phyloP scores from a whole-genome alignment of 768 basidiomycete species.

The Coprinellus aureogranulatus region DNA sequence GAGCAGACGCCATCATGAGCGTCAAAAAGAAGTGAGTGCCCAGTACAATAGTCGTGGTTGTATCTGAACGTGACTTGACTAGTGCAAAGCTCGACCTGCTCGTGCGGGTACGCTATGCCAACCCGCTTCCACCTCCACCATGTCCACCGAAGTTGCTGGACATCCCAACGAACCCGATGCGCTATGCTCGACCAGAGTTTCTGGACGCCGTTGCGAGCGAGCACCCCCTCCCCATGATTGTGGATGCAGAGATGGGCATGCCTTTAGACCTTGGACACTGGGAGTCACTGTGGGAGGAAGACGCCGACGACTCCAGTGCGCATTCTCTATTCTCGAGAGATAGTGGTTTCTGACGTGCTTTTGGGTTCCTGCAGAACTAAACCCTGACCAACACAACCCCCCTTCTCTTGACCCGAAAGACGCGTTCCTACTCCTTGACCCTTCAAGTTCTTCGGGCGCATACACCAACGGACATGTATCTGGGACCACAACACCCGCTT shows the following conservation, averaged over 20 bases:
- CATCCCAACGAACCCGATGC: conserved; percentile 84
- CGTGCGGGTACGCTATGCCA: conserved; percentile 89
- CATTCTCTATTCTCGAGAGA: neutral
- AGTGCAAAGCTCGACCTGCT: conserved; percentile 82
- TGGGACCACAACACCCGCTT: conserved; percentile 39
- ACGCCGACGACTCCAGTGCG: conserved; percentile 65
- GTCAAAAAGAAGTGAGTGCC: conserved; percentile 51
- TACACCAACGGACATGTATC: conserved; percentile 34
- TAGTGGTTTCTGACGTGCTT: too few species aligned
- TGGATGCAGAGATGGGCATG: conserved; percentile 97
- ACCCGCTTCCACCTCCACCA: conserved; percentile 93
- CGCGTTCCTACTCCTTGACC: conserved; percentile 71
- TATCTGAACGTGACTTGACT: conserved; percentile 8
- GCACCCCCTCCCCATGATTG: conserved; percentile 88
- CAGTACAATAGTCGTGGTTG: neutral
- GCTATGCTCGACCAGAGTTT: conserved; percentile 86
- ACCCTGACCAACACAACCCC: conserved; percentile 60
- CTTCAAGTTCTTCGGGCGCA: conserved; percentile 47
- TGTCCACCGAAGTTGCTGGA: conserved; percentile 95
- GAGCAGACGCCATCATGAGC: conserved; percentile 32
- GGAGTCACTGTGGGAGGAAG: conserved; percentile 82
- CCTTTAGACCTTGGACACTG: conserved; percentile 84
- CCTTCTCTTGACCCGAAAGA: conserved; percentile 73
- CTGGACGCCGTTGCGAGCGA: conserved; percentile 78
- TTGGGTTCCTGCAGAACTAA: conserved; percentile 38